Percentiles rank a stretch among this genome's conserved stretches.
Evolutionary conservation across 2,329 filamentous ascomycete species (phyloP).

Genomic region (Penicillium sp.): DNA sequence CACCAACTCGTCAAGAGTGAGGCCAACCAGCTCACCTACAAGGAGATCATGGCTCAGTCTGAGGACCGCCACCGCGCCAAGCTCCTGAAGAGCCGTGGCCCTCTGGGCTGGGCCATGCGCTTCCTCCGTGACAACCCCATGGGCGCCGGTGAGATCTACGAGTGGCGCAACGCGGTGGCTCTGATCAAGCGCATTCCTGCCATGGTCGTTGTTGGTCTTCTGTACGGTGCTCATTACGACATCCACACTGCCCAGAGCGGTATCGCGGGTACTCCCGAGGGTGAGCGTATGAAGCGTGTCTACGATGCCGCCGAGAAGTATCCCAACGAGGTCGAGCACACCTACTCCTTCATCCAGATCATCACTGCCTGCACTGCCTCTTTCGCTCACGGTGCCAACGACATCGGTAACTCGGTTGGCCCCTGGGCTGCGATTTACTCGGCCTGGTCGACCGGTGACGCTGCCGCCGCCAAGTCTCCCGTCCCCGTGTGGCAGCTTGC

Average conservation of each 20-base stretch:
- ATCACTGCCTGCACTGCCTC: constrained; percentile 48
- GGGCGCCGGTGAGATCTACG: constrained; percentile 67
- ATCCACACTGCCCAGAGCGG: constrained; percentile 72
- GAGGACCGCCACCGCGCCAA: constrained; percentile 56
- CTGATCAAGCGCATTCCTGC: constrained; percentile 63
- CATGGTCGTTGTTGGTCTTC: constrained; percentile 53
- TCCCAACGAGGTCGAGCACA: constrained; percentile 63
- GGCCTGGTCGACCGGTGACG: constrained; percentile 59
- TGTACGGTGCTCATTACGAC: constrained; percentile 76
- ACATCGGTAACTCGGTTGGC: constrained; percentile 66
- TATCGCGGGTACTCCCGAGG: constrained; percentile 65
- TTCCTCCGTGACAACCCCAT: constrained; percentile 67
- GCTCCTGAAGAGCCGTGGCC: constrained; percentile 57
- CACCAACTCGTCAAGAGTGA: constrained; percentile 44
- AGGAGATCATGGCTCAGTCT: constrained; percentile 54
- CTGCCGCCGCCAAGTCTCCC: constrained; percentile 55
- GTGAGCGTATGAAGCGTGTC: constrained; percentile 62
- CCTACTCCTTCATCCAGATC: constrained; percentile 50
- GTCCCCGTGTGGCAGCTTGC: constrained; percentile 74
- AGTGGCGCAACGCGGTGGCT: constrained; percentile 62
- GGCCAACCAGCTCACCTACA: constrained; percentile 52
- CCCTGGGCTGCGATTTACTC: constrained; percentile 66
- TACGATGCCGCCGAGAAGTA: constrained; percentile 61
- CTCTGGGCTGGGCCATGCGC: constrained; percentile 79
- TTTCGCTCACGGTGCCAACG: constrained; percentile 65